These are phyloP conservation scores for Pseudovirgaria hyperparasitica DNA, from an alignment of 2,329 filamentous ascomycete genomes.

Conservation along the genomic window DNA sequence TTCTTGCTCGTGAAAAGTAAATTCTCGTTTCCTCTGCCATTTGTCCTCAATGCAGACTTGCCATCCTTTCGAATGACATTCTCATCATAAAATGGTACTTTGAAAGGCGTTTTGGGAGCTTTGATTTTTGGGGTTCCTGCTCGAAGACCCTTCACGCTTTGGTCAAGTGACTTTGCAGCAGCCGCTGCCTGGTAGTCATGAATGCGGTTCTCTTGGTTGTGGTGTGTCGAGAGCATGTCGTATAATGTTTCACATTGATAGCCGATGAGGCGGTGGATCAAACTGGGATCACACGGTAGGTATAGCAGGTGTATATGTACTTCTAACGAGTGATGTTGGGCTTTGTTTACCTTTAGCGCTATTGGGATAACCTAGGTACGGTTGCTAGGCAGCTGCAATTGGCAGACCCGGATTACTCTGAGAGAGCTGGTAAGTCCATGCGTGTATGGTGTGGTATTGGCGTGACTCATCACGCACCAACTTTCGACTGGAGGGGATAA, in stretches of 20 bases:
- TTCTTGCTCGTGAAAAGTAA: conserved; percentile 38
- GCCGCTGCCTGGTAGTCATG: conserved; percentile 60
- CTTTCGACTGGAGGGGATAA: too few relatives aligned
- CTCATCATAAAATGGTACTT: conserved; percentile 68
- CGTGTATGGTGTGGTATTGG: conserved; percentile 1
- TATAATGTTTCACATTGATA: conserved; percentile 18
- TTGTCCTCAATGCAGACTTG: conserved; percentile 46
- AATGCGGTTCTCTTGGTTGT: conserved; percentile 80
- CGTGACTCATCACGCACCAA: too few relatives aligned
- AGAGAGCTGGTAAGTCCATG: too few relatives aligned
- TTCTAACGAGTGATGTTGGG: conserved; percentile 3
- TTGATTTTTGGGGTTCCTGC: conserved; percentile 70
- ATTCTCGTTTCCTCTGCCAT: conserved; percentile 45
- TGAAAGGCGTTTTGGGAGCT: conserved; percentile 72
- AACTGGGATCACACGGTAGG: conserved; percentile 2
- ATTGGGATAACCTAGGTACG: too few relatives aligned
- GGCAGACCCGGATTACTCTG: too few relatives aligned
- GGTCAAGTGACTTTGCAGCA: conserved; percentile 59
- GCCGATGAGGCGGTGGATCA: conserved; percentile 2
- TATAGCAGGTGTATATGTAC: conserved; percentile 7
- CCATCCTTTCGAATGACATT: conserved; percentile 55
- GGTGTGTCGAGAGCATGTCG: conserved; percentile 57
- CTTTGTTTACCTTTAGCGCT: conserved; percentile 2
- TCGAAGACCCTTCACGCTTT: conserved; percentile 45
- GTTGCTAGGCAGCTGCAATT: conserved; percentile 21